A percentile compares a stretch with the other conserved stretches of the same genome.
Evolutionary conservation across 2,329 filamentous ascomycete genomes (phyloP).

Genomic region (Aureobasidium sp.): DNA sequence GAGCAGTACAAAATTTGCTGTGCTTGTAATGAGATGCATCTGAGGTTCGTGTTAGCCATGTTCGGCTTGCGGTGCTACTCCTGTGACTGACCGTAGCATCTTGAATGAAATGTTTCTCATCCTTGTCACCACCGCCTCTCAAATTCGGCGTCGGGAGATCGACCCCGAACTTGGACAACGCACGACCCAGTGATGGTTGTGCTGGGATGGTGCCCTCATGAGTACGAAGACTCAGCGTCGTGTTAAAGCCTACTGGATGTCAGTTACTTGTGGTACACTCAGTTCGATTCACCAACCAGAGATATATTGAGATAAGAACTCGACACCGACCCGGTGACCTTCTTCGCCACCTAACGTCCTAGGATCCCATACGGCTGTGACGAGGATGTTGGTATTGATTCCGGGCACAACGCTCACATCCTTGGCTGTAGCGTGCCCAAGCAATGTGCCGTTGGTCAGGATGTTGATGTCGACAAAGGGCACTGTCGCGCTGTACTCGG

Average conservation of each 20-base stretch:
- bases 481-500: conserved; percentile 73
- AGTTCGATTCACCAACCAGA: conserved; percentile 48
- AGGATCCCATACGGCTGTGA: conserved; percentile 71
- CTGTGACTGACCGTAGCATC: conserved; percentile 55
- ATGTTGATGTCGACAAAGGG: conserved; percentile 75
- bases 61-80: neutral
- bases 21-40: conserved; percentile 79
- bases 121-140: conserved; percentile 33
- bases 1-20: conserved; percentile 73
- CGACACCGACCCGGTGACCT: conserved; percentile 56
- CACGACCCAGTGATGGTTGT: conserved; percentile 63
- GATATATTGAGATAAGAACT: conserved; percentile 76
- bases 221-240: conserved; percentile 65
- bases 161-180: conserved; percentile 64
- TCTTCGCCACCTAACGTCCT: conserved; percentile 52
- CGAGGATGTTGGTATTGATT: conserved; percentile 61
- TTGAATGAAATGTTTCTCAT: conserved; percentile 65
- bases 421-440: conserved; percentile 67
- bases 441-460: conserved; percentile 61
- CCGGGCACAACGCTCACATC: conserved; percentile 61
- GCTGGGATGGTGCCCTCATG: conserved; percentile 67
- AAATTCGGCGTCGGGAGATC: conserved; percentile 66
- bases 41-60: conserved; percentile 15
- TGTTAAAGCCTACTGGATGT: conserved; percentile 58
- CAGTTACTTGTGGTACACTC: neutral